Evolutionary conservation across 306 rosid genomes (phyloP).

Genomic region (Cucurbita pepo): DNA sequence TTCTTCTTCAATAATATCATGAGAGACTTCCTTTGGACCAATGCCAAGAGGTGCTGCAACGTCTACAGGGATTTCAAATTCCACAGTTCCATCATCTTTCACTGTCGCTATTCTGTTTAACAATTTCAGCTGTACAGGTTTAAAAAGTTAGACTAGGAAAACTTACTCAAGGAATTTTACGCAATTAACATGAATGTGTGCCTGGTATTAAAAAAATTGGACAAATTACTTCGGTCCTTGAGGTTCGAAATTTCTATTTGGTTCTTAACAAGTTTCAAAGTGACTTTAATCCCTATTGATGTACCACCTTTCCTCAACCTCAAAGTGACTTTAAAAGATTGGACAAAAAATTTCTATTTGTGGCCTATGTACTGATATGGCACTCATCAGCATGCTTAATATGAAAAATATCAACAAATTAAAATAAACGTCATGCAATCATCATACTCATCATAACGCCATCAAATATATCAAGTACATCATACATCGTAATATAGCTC

Average conservation of each 20-base stretch:
- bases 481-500: too few species aligned
- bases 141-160: slow-evolving; percentile 3
- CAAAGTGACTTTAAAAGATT: too few species aligned
- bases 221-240: background rate
- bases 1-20: slow-evolving; percentile 31
- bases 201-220: background rate
- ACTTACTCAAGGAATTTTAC: background rate
- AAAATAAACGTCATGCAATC: too few species aligned
- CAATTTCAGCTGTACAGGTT: slow-evolving; percentile 58
- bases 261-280: background rate
- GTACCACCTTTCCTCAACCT: too few species aligned
- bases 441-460: too few species aligned
- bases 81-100: slow-evolving; percentile 84
- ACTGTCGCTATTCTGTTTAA: slow-evolving; percentile 93
- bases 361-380: too few species aligned
- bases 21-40: slow-evolving; percentile 11
- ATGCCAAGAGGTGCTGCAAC: slow-evolving; percentile 38
- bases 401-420: too few species aligned
- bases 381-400: too few species aligned
- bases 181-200: background rate
- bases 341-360: too few species aligned
- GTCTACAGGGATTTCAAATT: slow-evolving; percentile 76
- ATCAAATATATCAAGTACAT: too few species aligned
- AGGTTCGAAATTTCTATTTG: background rate
- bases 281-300: background rate